Conservation (phyloP, 768 basidiomycete species). For the Lactifluus piperatus region DNA sequence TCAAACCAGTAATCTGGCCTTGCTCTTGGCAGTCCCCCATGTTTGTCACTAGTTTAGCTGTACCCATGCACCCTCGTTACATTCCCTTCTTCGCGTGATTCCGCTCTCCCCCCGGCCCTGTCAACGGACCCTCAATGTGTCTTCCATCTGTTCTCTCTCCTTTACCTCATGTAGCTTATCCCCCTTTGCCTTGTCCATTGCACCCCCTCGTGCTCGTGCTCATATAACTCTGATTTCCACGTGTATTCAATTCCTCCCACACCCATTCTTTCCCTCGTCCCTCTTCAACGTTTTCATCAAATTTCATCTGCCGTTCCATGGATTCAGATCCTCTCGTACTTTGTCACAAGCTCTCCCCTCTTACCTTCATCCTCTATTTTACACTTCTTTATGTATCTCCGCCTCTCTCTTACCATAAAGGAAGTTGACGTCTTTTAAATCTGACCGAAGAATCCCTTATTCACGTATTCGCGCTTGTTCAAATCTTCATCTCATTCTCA, state of each 20-base stretch:
- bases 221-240: background rate
- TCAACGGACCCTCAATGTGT: background rate
- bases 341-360: background rate
- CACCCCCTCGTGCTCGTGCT: conserved; percentile 11
- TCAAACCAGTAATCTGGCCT: background rate
- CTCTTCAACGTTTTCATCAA: background rate
- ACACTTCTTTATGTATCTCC: background rate
- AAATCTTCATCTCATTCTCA: conserved; percentile 3
- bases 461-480: background rate
- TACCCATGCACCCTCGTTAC: background rate
- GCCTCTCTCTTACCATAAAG: background rate
- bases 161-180: background rate
- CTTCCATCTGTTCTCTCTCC: background rate
- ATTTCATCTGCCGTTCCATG: background rate
- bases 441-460: too few species aligned
- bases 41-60: background rate
- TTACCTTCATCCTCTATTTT: background rate
- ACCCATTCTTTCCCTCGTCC: background rate
- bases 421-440: background rate
- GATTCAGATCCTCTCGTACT: background rate
- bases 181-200: background rate
- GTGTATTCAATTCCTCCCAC: background rate
- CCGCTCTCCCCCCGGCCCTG: background rate
- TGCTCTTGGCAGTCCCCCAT: background rate
- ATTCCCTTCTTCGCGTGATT: background rate